Conservation (phyloP, 352 stramenopile species). For the Phytophthora aleatoria region DNA sequence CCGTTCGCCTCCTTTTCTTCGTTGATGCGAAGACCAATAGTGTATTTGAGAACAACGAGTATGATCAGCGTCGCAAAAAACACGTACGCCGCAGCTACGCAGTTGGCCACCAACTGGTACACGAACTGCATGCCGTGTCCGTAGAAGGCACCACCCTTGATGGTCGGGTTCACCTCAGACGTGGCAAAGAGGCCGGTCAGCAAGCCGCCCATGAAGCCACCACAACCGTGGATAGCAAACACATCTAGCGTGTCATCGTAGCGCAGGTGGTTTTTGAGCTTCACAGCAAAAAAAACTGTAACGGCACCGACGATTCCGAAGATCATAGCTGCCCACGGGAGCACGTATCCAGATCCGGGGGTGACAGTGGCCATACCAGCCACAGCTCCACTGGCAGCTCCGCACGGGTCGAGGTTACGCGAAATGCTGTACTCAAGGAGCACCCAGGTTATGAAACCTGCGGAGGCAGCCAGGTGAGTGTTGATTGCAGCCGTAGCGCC, state of each 20-base stretch:
- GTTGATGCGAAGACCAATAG: conserved; percentile 67
- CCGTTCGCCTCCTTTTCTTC: conserved; percentile 75
- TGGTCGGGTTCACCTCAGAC: conserved; percentile 48
- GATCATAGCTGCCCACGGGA: conserved; percentile 64
- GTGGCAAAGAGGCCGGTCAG: conserved; percentile 73
- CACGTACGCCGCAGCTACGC: conserved; percentile 60
- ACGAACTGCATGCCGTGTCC: conserved; percentile 46
- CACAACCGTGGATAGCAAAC: conserved; percentile 74
- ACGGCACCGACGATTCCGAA: conserved; percentile 64
- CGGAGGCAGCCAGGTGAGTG: conserved; percentile 61
- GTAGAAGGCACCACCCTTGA: conserved; percentile 58
- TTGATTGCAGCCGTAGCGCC: conserved; percentile 69
- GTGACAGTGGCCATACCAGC: conserved; percentile 72
- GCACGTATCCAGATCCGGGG: conserved; percentile 66
- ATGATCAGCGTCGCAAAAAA: conserved; percentile 64
- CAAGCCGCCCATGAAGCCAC: conserved; percentile 59
- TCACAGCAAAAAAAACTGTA: conserved; percentile 51
- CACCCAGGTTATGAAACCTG: conserved; percentile 74
- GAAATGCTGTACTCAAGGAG: conserved; percentile 53
- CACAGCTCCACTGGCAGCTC: conserved; percentile 62
- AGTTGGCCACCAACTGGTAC: conserved; percentile 54
- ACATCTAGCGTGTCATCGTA: conserved; percentile 83
- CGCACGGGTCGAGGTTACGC: conserved; percentile 59
- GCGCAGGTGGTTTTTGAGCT: conserved; percentile 62
- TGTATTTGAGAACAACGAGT: conserved; percentile 68